Evolutionary conservation across 768 basidiomycete species (phyloP).

Genomic region (Butyriboletus loyo): DNA sequence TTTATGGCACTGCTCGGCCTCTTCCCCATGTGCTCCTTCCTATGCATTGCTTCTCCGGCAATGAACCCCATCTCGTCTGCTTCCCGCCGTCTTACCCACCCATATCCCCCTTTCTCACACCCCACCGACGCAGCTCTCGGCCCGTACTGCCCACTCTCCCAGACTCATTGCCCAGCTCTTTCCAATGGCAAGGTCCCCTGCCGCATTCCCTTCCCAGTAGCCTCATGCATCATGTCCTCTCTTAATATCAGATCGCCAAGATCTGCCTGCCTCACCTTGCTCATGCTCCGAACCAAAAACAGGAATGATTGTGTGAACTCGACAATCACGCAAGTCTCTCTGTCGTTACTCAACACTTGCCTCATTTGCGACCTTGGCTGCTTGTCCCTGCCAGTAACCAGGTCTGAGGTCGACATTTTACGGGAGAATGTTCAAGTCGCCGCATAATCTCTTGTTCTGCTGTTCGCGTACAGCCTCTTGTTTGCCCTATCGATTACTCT

Average conservation of each 20-base stretch:
- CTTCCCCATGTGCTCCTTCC: constrained; percentile 8
- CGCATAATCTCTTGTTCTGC: constrained; percentile 11
- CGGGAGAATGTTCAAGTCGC: constrained; percentile 13
- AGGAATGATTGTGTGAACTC: constrained; percentile 27
- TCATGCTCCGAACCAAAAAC: constrained; percentile 29
- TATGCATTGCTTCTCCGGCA: constrained; percentile 21
- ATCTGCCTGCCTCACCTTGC: constrained; percentile 23
- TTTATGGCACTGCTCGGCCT: constrained; percentile 19
- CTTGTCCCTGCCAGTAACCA: not conserved
- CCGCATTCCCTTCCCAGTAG: constrained; percentile 10
- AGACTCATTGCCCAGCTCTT: not conserved
- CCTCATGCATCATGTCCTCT: constrained; percentile 29
- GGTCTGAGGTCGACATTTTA: constrained; percentile 10
- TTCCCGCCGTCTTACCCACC: not conserved
- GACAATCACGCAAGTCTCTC: not conserved
- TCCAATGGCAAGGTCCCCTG: not conserved
- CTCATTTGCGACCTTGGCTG: constrained; percentile 8
- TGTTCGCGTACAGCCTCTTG: constrained; percentile 23
- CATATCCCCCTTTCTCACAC: not conserved
- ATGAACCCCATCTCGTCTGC: constrained; percentile 15
- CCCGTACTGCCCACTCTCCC: not conserved
- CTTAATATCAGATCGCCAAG: constrained; percentile 33
- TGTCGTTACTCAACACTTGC: constrained; percentile 12
- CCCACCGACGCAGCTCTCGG: constrained; percentile 4
- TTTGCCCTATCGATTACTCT: constrained; percentile 16